phyloP scores from a whole-genome alignment of 768 basidiomycete species.

The Pleurotus djamor region DNA sequence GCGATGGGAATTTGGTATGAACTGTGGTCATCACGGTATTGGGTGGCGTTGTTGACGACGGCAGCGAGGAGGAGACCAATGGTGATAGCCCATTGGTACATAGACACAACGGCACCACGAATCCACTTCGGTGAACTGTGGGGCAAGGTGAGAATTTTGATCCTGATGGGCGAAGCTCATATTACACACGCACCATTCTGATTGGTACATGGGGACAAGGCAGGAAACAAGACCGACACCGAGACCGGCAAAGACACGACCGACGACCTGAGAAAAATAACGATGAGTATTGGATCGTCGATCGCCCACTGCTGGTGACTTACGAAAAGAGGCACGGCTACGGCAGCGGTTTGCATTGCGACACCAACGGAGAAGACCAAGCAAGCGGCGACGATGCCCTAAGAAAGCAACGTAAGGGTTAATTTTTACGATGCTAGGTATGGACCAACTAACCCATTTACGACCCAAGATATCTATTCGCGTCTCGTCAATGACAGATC shows the following conservation, averaged over 20 bases:
- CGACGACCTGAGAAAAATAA: conserved; percentile 32
- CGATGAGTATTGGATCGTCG: not conserved
- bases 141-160: not conserved
- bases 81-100: conserved; percentile 73
- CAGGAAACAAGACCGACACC: conserved; percentile 79
- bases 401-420: conserved; percentile 10
- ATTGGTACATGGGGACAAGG: conserved; percentile 49
- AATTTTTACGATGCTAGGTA: not conserved
- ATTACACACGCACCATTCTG: conserved; percentile 34
- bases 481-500: conserved; percentile 10
- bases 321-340: conserved; percentile 54
- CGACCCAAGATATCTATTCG: conserved; percentile 52
- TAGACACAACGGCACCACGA: conserved; percentile 68
- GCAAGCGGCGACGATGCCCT: conserved; percentile 64
- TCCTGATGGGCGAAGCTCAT: not conserved
- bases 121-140: conserved; percentile 66
- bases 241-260: conserved; percentile 77
- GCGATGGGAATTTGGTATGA: conserved; percentile 72
- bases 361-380: conserved; percentile 62
- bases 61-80: conserved; percentile 75
- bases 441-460: conserved; percentile 26
- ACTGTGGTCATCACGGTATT: conserved; percentile 43
- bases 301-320: conserved; percentile 16
- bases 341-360: conserved; percentile 60
- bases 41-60: conserved; percentile 65